A percentile compares a stretch with the other conserved stretches of the same genome.
These are phyloP conservation scores for Cyclotella baltica DNA, from an alignment of 108 stramenopile genomes.

Conservation along the genomic window DNA sequence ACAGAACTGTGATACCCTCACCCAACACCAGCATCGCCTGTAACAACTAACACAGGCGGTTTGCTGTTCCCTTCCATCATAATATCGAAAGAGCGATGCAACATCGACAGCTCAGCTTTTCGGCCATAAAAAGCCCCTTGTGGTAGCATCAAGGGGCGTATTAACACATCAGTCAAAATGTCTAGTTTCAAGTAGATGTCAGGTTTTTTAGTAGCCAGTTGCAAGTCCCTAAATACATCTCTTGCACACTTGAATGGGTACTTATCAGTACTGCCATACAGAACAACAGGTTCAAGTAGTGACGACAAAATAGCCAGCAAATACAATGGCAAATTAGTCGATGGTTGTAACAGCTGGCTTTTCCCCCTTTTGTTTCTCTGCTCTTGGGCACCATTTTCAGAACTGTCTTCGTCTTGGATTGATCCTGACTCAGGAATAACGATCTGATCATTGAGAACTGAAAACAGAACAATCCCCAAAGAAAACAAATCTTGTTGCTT, in stretches of 20 bases:
- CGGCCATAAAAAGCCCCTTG: constrained; percentile 27
- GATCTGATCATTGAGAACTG: constrained; percentile 5
- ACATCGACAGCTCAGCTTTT: constrained; percentile 16
- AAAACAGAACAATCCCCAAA: constrained; percentile 6
- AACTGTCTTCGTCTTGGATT: not conserved
- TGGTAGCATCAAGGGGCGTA: not conserved
- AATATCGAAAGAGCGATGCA: constrained; percentile 14
- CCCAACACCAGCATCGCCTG: constrained; percentile 39
- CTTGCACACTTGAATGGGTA: constrained; percentile 3
- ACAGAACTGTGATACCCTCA: not conserved
- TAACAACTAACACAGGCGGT: constrained; percentile 8
- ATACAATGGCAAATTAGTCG: constrained; percentile 11
- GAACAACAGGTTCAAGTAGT: constrained; percentile 13
- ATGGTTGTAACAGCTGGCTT: not conserved
- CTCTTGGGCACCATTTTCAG: not conserved
- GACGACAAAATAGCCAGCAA: constrained; percentile 11
- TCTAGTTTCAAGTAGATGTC: not conserved
- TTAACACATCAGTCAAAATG: not conserved
- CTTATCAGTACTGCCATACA: too few relatives aligned
- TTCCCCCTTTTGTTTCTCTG: constrained; percentile 9
- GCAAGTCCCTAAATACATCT: constrained; percentile 20
- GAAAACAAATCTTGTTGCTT: constrained; percentile 14
- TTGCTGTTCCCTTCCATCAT: constrained; percentile 1
- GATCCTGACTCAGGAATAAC: not conserved
- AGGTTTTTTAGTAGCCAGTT: constrained; percentile 1